Conservation (phyloP, 495 filamentous ascomycete genomes). For the Alectoria sarmentosa region DNA sequence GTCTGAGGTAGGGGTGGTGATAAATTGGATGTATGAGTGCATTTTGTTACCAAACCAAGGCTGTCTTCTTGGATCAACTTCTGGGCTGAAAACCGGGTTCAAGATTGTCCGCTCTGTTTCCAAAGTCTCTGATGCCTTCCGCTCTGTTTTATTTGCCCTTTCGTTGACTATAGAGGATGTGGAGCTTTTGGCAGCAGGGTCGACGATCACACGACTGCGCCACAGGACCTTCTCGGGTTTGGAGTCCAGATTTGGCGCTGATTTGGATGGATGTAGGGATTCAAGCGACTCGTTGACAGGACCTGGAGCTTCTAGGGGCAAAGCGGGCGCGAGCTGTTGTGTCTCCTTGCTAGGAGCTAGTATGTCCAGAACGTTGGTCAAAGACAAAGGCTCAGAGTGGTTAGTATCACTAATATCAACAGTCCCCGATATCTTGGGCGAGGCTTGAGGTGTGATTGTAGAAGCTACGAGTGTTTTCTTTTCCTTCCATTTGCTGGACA, state of each 20-base stretch:
- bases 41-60: not conserved
- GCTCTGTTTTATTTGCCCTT: too few relatives aligned
- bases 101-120: not conserved
- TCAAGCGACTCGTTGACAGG: not conserved
- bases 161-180: too few relatives aligned
- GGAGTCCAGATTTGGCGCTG: too few relatives aligned
- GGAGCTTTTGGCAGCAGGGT: too few relatives aligned
- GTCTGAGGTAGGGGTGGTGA: constrained; percentile 83
- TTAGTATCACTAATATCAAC: not conserved
- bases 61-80: not conserved
- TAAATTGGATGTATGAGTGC: constrained; percentile 54
- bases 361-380: not conserved
- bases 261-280: too few relatives aligned
- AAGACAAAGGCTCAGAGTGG: not conserved
- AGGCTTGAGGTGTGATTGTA: not conserved
- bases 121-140: not conserved
- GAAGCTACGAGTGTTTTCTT: not conserved
- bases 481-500: not conserved
- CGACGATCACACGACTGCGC: too few relatives aligned
- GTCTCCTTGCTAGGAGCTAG: not conserved
- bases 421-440: not conserved
- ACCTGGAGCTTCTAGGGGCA: not conserved
- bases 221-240: too few relatives aligned
- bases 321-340: not conserved
- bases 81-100: not conserved